Evolutionary conservation across 108 stramenopile genomes (phyloP).

Genomic region (Skeletonema grethae): DNA sequence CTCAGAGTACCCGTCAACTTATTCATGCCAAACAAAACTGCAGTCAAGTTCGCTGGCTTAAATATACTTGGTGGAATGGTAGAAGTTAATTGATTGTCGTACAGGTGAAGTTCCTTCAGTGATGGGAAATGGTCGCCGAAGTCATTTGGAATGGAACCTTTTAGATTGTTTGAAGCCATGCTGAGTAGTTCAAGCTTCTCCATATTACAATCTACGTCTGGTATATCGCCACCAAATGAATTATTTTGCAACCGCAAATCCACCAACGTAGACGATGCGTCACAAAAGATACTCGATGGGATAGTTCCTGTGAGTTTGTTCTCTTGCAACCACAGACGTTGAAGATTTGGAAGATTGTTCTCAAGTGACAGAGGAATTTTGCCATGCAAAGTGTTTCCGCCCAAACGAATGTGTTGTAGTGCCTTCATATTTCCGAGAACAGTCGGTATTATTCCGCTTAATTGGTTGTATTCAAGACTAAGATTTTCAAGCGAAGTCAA

Average conservation of each 20-base stretch:
- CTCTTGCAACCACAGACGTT: constrained; percentile 60
- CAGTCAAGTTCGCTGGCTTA: constrained; percentile 25
- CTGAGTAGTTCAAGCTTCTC: constrained; percentile 18
- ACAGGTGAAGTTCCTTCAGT: constrained; percentile 39
- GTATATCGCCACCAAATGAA: constrained; percentile 18
- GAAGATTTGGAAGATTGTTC: constrained; percentile 32
- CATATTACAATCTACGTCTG: constrained; percentile 18
- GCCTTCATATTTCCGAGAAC: constrained; percentile 25
- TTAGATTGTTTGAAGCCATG: constrained; percentile 37
- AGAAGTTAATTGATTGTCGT: constrained; percentile 35
- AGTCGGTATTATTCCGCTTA: constrained; percentile 52
- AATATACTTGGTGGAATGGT: constrained; percentile 36
- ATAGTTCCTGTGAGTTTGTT: constrained; percentile 63
- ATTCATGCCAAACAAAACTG: constrained; percentile 44
- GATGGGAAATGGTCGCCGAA: constrained; percentile 21
- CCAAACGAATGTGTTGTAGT: constrained; percentile 50
- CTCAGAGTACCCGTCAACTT: constrained; percentile 44
- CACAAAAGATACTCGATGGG: constrained; percentile 30
- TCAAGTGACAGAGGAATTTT: constrained; percentile 36
- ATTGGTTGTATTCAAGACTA: constrained; percentile 42
- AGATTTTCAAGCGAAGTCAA: constrained; percentile 30
- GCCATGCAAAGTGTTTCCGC: constrained; percentile 54
- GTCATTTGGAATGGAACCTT: constrained; percentile 23
- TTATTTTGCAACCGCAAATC: constrained; percentile 29
- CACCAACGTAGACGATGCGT: constrained; percentile 7